These are phyloP conservation scores for Zygoascus biomembranicola DNA, from an alignment of 805 yeast species.

Conservation along the genomic window DNA sequence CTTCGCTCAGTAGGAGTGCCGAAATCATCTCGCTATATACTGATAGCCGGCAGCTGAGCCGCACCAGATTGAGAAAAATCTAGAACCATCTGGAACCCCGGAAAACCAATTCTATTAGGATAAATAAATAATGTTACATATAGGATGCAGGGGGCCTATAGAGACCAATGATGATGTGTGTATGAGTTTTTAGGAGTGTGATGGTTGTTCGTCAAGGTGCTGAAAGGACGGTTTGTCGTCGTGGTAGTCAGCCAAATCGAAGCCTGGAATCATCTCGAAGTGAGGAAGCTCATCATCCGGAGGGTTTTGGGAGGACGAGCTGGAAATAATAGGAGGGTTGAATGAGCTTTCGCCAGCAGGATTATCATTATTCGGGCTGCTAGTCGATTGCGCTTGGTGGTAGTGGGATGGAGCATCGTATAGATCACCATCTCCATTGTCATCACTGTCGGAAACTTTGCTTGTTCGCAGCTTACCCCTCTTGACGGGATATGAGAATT, in stretches of 20 bases:
- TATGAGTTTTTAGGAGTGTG: neutral
- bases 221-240: slow-evolving; percentile 26
- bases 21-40: neutral
- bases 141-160: too few species aligned
- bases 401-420: slow-evolving; percentile 5
- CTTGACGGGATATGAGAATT: slow-evolving; percentile 2
- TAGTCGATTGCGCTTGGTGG: neutral
- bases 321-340: neutral
- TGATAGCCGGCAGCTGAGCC: neutral
- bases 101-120: neutral
- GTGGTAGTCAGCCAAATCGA: slow-evolving; percentile 40
- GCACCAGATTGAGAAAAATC: neutral
- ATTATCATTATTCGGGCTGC: neutral
- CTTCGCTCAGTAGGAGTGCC: too few species aligned
- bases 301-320: neutral
- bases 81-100: neutral
- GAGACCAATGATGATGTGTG: neutral
- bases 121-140: neutral
- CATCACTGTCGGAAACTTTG: neutral
- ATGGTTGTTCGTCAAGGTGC: neutral
- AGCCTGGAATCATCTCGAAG: slow-evolving; percentile 41
- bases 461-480: neutral
- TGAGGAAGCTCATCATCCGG: slow-evolving; percentile 1
- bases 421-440: slow-evolving; percentile 17
- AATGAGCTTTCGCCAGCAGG: neutral